Evolutionary conservation across 2,329 filamentous ascomycete genomes (phyloP).

Genomic region (Elsinoe batatas): DNA sequence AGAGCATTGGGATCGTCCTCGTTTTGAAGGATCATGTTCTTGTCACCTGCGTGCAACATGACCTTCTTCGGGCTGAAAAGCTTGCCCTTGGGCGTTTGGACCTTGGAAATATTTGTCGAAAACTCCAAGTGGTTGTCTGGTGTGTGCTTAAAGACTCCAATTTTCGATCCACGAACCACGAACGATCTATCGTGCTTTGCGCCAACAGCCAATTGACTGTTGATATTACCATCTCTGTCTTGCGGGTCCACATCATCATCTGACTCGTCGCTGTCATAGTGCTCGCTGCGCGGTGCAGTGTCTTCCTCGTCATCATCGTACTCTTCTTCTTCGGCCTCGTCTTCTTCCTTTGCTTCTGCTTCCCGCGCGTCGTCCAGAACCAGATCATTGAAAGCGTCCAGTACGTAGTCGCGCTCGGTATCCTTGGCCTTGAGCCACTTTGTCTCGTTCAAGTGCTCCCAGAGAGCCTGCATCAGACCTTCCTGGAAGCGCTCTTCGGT

Average conservation of each 20-base stretch:
- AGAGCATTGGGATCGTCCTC: slow-evolving; percentile 74
- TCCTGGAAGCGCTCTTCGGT: slow-evolving; percentile 82
- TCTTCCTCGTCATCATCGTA: slow-evolving; percentile 54
- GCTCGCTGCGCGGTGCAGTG: slow-evolving; percentile 58
- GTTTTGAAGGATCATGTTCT: slow-evolving; percentile 83
- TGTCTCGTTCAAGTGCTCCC: slow-evolving; percentile 88
- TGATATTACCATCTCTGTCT: slow-evolving; percentile 71
- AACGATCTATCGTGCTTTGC: slow-evolving; percentile 97
- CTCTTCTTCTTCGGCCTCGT: slow-evolving; percentile 46
- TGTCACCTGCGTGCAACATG: slow-evolving; percentile 87
- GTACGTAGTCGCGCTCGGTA: slow-evolving; percentile 83
- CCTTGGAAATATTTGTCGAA: slow-evolving; percentile 92
- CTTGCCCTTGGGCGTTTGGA: slow-evolving; percentile 77
- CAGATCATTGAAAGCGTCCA: slow-evolving; percentile 91
- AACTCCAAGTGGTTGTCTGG: slow-evolving; percentile 88
- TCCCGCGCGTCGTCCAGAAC: slow-evolving; percentile 71
- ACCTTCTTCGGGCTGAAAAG: slow-evolving; percentile 92
- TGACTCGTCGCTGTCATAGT: slow-evolving; percentile 67
- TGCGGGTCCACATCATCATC: slow-evolving; percentile 62
- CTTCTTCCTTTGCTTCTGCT: slow-evolving; percentile 45
- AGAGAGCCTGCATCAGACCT: slow-evolving; percentile 87
- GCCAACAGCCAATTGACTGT: slow-evolving; percentile 88
- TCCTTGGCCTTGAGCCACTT: slow-evolving; percentile 94
- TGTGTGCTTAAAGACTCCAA: slow-evolving; percentile 97
- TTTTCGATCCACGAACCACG: slow-evolving; percentile 93